phyloP scores from a whole-genome alignment of 208 protist species.

The Leishmania martiniquensis region DNA sequence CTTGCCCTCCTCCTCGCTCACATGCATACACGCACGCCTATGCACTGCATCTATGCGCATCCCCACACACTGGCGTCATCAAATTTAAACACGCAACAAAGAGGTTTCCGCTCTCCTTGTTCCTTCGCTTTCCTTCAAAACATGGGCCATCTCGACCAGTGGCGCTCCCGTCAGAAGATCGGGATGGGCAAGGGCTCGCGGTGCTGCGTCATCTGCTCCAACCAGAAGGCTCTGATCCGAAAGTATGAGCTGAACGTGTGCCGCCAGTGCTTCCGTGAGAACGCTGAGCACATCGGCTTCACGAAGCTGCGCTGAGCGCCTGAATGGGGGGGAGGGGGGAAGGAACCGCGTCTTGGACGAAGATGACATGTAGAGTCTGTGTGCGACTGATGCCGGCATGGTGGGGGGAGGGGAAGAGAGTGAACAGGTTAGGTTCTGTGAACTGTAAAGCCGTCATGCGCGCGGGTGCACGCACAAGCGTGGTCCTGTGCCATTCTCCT shows the following conservation, averaged over 20 bases:
- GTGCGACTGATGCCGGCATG: not conserved
- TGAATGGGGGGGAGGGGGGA: not conserved
- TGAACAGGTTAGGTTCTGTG: not conserved
- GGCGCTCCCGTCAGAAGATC: constrained; percentile 93
- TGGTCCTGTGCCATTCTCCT: not conserved
- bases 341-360: not conserved
- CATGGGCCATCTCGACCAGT: constrained; percentile 94
- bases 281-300: constrained; percentile 92
- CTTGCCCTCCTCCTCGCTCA: not conserved
- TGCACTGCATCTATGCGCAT: not conserved
- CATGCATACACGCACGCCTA: not conserved
- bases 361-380: not conserved
- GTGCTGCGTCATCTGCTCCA: constrained; percentile 92
- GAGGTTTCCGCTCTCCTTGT: not conserved
- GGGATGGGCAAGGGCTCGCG: constrained; percentile 91
- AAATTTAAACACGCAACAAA: not conserved
- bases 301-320: constrained; percentile 85
- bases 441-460: not conserved
- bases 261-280: constrained; percentile 96
- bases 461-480: not conserved
- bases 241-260: constrained; percentile 96
- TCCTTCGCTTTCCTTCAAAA: constrained; percentile 6
- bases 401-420: not conserved
- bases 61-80: not conserved
- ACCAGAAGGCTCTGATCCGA: constrained; percentile 94